A percentile compares a stretch with the other conserved stretches of the same genome.
phyloP scores from a whole-genome alignment of 441 rosid genomes.

The Omphalea diandra region DNA sequence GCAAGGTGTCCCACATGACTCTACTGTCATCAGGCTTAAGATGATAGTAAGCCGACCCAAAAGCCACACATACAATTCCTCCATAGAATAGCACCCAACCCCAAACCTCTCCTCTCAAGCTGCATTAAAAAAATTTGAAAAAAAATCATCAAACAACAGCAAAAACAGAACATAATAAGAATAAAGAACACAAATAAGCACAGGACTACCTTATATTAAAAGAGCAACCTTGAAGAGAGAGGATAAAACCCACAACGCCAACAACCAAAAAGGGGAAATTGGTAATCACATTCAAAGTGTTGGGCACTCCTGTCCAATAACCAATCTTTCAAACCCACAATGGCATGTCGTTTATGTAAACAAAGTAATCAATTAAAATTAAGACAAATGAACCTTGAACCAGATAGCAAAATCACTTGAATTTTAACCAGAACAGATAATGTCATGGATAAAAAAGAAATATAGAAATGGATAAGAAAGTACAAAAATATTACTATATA shows the following conservation, averaged over 20 bases:
- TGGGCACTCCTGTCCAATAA: constrained; percentile 68
- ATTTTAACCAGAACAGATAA: not conserved
- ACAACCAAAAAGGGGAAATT: constrained; percentile 80
- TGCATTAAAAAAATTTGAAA: constrained; percentile 26
- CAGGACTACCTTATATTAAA: constrained; percentile 53
- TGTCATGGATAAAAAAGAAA: too few relatives aligned
- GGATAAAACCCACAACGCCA: constrained; percentile 77
- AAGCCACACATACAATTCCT: constrained; percentile 63
- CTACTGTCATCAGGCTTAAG: constrained; percentile 74
- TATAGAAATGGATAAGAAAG: not conserved
- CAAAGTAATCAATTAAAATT: not conserved
- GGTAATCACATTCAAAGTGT: constrained; percentile 79
- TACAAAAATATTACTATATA: constrained; percentile 25
- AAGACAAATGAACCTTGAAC: not conserved
- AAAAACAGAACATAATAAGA: constrained; percentile 8
- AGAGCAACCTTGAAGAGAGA: constrained; percentile 61
- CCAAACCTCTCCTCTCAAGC: constrained; percentile 73
- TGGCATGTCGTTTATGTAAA: not conserved
- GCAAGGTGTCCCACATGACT: constrained; percentile 71
- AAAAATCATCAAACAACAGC: not conserved
- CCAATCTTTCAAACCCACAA: not conserved
- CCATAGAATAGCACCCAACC: constrained; percentile 80
- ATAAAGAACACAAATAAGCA: not conserved
- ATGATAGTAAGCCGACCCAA: constrained; percentile 87
- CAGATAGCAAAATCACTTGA: constrained; percentile 16